Base-by-base conservation (phyloP, 768 basidiomycete species). In the Boletus subcaerulescens region DNA sequence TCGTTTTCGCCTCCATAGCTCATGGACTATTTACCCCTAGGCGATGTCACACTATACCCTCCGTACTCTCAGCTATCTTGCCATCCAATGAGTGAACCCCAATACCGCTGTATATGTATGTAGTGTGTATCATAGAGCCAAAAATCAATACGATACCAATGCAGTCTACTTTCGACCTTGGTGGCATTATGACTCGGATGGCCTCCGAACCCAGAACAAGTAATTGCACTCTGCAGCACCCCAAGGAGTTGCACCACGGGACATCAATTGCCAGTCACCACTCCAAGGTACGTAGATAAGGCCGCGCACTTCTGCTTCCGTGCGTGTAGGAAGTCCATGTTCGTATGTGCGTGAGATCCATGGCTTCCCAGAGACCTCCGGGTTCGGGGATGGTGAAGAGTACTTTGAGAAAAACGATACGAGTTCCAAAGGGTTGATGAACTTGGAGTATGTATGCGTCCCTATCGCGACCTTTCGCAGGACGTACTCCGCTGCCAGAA, bases 401-500 rank as follows among this genome's bases (percentile, higher is more conserved):
- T 88, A 84, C 22, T 76, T 72, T 46, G 82, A 78, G 73, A 99
- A 96, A 76, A 92, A 98, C 13, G 78, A 78, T 38, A 89, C 74
- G 12, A 99, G 81, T 66, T 99, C 97, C 2, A 78, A 77, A 5
- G 96, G 91, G 58, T 90, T 89, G 66, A 99, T 74, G 69, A 81
- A 99, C 71, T 99, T 98, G 41, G 84, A 79, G 68, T 91, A 88
- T 0, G 92, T 93, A 71, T 99, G 97, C 11, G 97, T 98, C 10
- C 95, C 93, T 3, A 78, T 80, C 0, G 87, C 75, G 49, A 98
- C 97, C 64, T 90, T 80, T 4, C 87, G 77, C 15, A 95, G 76
- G 55, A 93, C 68, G 43, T 91, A 74, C 71, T 99, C 96, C 2
- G 95, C 96, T 33, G 92, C 72, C 44, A 86, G 74, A 57, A 91